Percentiles rank a stretch among this genome's conserved stretches.
Conservation (phyloP, 345 rosid genomes). For the Boechera divaricarpa region DNA sequence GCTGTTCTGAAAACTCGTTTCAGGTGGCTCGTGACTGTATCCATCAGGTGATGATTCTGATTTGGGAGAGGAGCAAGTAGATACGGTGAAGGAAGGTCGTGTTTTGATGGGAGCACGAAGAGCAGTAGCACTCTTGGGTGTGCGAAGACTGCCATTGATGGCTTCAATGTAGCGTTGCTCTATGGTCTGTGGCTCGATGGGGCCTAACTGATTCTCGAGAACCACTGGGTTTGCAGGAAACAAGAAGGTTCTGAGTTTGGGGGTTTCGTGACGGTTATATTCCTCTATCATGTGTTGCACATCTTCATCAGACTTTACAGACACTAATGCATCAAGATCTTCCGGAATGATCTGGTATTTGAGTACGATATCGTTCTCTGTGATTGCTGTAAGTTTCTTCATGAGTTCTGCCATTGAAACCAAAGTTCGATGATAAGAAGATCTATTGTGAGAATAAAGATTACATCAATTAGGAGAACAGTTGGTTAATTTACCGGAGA, state of each 20-base stretch:
- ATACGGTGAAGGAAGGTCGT: slow-evolving; percentile 54
- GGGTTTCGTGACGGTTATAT: slow-evolving; percentile 57
- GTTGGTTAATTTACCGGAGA: slow-evolving; percentile 54
- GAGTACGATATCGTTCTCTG: slow-evolving; percentile 60
- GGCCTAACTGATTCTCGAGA: slow-evolving; percentile 48
- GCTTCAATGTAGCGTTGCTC: slow-evolving; percentile 90
- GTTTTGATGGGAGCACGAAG: slow-evolving; percentile 48
- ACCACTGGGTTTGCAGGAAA: slow-evolving; percentile 59
- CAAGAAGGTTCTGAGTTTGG: slow-evolving; percentile 69
- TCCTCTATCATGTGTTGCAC: slow-evolving; percentile 85
- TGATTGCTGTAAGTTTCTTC: slow-evolving; percentile 64
- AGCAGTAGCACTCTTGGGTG: background rate
- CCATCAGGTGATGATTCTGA: slow-evolving; percentile 68
- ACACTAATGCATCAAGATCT: slow-evolving; percentile 82
- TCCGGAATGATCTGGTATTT: slow-evolving; percentile 76
- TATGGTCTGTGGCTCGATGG: slow-evolving; percentile 48
- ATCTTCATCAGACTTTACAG: slow-evolving; percentile 78
- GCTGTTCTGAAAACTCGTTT: slow-evolving; percentile 30
- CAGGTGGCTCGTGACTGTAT: slow-evolving; percentile 42
- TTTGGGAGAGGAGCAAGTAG: slow-evolving; percentile 70
- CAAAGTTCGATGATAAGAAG: background rate
- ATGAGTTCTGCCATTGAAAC: slow-evolving; percentile 55
- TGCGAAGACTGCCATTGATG: slow-evolving; percentile 61
- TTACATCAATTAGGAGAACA: background rate
- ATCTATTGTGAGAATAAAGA: background rate